Evolutionary conservation across 192 early-diverging fungal genomes (phyloP), one percentile per base, ranked within the genome.

Genomic region (Entomortierella chlamydospora): DNA sequence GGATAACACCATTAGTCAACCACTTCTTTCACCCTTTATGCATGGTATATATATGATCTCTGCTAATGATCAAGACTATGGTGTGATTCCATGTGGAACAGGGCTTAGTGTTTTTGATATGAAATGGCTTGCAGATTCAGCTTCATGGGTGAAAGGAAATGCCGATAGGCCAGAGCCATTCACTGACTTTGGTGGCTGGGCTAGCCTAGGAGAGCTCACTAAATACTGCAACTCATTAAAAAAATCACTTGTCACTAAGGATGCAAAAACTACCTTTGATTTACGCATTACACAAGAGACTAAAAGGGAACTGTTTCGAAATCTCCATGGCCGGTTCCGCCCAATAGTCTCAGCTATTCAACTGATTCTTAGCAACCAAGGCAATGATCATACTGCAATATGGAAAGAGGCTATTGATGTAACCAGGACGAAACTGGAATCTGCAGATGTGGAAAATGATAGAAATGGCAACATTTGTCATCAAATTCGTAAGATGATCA

Each of bases 401-500:
- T 70, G 59, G 68, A 56, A 28, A 33, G 2, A 9, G 58, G 68
- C 68, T 30, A 70, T 62, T 41, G 30, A 61, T 17, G 59, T 51
- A 53, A 61, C 59, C 8, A 58, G 54, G 10, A 25, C 52, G 2
- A 47, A 26, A 25, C 42, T 70, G 52, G n/a, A 49, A 57, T 70
- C 59, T 41, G 43, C 59, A 34, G 59, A 61, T 30, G 2, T 18
- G 23, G 34, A 15, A 39, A 7, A 70, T 31, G 26, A 45, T 25
- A 25, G 5, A 37, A 45, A 55, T 43, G 59, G 68, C 10, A 70
- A 70, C 59, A 70, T 70, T 34, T 49, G 18, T 58, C 52, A 39
- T 33, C 57, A 61, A 34, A 70, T 70, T 53, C 28, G 50, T 15
- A 57, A 50, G 60, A 70, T 70, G 68, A 45, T 70, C 43, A 33